A percentile compares a stretch with the other conserved stretches of the same genome.
Evolutionary conservation across 129 eudicot genomes (phyloP).

Genomic region (Gnaphalium uliginosum): DNA sequence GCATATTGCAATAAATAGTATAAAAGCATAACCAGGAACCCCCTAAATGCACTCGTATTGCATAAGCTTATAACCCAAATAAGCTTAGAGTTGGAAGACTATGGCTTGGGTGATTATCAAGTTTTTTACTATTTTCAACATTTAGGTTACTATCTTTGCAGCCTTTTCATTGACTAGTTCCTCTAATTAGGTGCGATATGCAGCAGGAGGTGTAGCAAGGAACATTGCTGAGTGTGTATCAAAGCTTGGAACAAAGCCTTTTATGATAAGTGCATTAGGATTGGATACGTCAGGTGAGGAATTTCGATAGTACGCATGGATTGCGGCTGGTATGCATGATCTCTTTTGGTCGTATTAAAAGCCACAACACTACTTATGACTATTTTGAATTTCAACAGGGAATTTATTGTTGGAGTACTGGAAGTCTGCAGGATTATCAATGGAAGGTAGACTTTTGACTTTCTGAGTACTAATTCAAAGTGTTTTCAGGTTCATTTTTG

Average conservation of each 20-base stretch:
- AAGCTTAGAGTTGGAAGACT: neutral
- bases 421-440: constrained; percentile 67
- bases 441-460: constrained; percentile 46
- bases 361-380: neutral
- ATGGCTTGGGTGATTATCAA: neutral
- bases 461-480: constrained; percentile 8
- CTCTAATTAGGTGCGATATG: constrained; percentile 55
- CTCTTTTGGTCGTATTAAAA: neutral
- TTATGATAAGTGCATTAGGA: constrained; percentile 88
- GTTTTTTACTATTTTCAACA: neutral
- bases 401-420: constrained; percentile 72
- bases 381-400: constrained; percentile 43
- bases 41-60: neutral
- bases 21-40: neutral
- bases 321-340: neutral
- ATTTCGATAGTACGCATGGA: neutral
- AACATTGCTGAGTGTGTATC: constrained; percentile 90
- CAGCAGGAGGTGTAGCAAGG: constrained; percentile 93
- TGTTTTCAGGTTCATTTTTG: neutral
- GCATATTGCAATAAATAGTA: neutral
- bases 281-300: constrained; percentile 78
- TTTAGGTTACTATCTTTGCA: neutral
- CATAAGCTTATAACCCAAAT: neutral
- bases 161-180: constrained; percentile 8
- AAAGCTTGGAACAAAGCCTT: constrained; percentile 80